Evolutionary conservation across 305 asterid species (phyloP).

Genomic region (Coffea humblotiana): DNA sequence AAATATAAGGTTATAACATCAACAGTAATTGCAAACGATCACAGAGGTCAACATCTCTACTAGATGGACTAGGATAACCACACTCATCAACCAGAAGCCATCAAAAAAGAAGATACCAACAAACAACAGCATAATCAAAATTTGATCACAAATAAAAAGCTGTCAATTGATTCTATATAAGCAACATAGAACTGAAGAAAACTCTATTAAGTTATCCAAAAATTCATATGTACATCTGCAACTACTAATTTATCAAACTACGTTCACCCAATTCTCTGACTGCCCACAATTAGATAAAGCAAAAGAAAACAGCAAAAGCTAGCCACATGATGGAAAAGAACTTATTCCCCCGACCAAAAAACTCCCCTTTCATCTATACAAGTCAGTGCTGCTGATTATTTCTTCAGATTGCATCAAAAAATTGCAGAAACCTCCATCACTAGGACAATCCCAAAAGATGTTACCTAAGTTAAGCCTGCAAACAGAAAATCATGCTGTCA

Average conservation of each 20-base stretch:
- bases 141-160: neutral
- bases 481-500: constrained; percentile 8
- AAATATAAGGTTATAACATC: neutral
- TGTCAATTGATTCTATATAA: neutral
- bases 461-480: constrained; percentile 53
- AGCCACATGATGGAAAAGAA: constrained; percentile 17
- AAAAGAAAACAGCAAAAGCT: constrained; percentile 11
- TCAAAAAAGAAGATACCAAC: neutral
- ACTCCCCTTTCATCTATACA: constrained; percentile 34
- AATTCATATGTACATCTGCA: constrained; percentile 55
- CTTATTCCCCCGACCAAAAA: constrained; percentile 17
- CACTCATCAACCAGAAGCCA: neutral
- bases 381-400: constrained; percentile 34
- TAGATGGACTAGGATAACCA: neutral
- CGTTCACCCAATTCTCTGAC: constrained; percentile 23
- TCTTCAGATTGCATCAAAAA: constrained; percentile 45
- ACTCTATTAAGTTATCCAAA: neutral
- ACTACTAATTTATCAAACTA: constrained; percentile 35
- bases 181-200: neutral
- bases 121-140: neutral
- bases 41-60: neutral
- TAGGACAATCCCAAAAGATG: constrained; percentile 20
- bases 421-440: constrained; percentile 33
- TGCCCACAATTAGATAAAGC: constrained; percentile 6
- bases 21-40: neutral